Conservation (phyloP, 2,329 filamentous ascomycete genomes). For the Fusarium clavum region DNA sequence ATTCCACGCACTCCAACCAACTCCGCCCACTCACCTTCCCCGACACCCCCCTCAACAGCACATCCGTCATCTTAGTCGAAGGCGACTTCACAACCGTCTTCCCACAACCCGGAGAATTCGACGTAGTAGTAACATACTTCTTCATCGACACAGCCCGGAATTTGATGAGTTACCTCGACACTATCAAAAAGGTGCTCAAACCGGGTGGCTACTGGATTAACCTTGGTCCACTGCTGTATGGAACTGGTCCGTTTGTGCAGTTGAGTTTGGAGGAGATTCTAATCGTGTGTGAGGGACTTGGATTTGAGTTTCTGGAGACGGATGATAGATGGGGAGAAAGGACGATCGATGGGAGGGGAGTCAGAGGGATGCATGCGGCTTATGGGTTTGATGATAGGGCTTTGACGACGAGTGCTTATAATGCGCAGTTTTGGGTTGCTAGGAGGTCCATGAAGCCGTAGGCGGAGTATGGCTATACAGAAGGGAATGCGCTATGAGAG, state of each 20-base stretch:
- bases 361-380: conserved; percentile 60
- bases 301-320: conserved; percentile 63
- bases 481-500: neutral
- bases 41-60: conserved; percentile 51
- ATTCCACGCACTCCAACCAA: conserved; percentile 60
- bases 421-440: conserved; percentile 67
- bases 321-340: conserved; percentile 55
- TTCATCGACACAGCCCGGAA: conserved; percentile 72
- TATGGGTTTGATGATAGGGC: conserved; percentile 65
- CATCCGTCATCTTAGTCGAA: conserved; percentile 61
- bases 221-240: conserved; percentile 66
- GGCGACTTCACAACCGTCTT: conserved; percentile 66
- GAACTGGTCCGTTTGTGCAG: conserved; percentile 65
- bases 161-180: conserved; percentile 65
- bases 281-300: conserved; percentile 59
- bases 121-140: conserved; percentile 66
- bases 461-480: fast-evolving
- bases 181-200: conserved; percentile 60
- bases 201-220: conserved; percentile 66
- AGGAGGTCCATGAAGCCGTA: conserved; percentile 31
- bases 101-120: conserved; percentile 51
- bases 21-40: conserved; percentile 60
- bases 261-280: conserved; percentile 66
- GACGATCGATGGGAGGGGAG: conserved; percentile 56
- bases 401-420: conserved; percentile 64